These are phyloP conservation scores for Botrytis galanthina DNA, from an alignment of 2,329 filamentous ascomycete species.

Conservation along the genomic window DNA sequence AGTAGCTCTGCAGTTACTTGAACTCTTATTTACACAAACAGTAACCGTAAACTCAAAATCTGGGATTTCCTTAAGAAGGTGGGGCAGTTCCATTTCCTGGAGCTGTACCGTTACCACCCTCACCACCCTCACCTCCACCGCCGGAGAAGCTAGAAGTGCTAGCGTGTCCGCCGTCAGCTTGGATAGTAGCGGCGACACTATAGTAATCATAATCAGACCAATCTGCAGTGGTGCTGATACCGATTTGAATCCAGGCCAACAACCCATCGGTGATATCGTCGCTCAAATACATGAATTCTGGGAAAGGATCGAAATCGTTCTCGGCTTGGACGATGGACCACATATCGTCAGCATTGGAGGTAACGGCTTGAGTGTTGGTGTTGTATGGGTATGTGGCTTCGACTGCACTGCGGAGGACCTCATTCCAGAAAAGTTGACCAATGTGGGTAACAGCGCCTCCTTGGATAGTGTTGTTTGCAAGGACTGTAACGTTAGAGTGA, in stretches of 20 bases:
- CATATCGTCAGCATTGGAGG: constrained; percentile 49
- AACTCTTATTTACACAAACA: neutral
- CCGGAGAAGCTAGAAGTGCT: neutral
- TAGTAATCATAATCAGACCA: constrained; percentile 11
- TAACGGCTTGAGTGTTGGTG: constrained; percentile 44
- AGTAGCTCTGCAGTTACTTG: neutral
- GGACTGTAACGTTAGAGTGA: constrained; percentile 36
- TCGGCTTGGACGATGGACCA: constrained; percentile 46
- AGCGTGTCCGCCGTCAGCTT: neutral
- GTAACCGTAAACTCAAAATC: neutral
- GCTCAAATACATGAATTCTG: constrained; percentile 53
- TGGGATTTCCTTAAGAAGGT: neutral
- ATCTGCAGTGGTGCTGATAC: constrained; percentile 42
- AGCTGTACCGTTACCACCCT: neutral
- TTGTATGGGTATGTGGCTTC: constrained; percentile 47
- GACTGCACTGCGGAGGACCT: constrained; percentile 49
- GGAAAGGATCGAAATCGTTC: constrained; percentile 50
- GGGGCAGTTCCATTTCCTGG: neutral
- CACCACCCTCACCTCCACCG: neutral
- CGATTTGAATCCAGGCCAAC: constrained; percentile 50
- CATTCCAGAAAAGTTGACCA: constrained; percentile 60
- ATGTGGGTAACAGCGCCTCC: constrained; percentile 53
- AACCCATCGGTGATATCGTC: constrained; percentile 48
- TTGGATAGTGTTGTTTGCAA: constrained; percentile 43
- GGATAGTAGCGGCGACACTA: neutral